Conservation (phyloP, 768 basidiomycete species). For the Leccinum rimulosum region DNA sequence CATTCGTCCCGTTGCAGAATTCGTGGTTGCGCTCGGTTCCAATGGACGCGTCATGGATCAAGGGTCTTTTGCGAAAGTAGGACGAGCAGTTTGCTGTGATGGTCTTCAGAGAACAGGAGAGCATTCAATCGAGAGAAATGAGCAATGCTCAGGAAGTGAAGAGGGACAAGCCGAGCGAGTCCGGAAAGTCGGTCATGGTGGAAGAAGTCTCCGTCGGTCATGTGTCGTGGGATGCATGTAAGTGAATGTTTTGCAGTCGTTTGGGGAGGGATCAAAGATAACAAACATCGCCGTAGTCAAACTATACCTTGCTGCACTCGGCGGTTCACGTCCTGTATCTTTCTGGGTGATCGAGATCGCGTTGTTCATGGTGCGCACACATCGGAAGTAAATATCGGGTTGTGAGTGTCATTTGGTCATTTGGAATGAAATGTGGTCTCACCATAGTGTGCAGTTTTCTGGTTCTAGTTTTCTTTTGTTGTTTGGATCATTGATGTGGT, state of each 20-base stretch:
- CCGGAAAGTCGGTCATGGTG: background rate
- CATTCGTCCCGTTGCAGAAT: too few relatives aligned
- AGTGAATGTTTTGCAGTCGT: background rate
- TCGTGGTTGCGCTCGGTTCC: too few relatives aligned
- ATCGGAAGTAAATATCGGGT: background rate
- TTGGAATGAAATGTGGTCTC: too few relatives aligned
- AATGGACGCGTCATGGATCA: too few relatives aligned
- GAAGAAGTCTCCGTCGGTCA: background rate
- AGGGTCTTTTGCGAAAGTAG: too few relatives aligned
- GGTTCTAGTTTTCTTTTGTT: background rate
- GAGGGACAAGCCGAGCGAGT: background rate
- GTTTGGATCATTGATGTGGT: background rate
- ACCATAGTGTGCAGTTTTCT: background rate
- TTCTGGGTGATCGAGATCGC: background rate
- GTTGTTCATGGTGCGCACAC: background rate
- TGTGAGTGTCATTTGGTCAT: background rate
- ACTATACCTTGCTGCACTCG: background rate
- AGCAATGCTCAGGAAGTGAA: background rate
- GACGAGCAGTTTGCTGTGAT: too few relatives aligned
- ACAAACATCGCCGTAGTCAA: background rate
- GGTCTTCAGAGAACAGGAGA: background rate
- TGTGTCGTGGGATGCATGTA: slow-evolving; percentile 4
- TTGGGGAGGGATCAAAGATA: background rate
- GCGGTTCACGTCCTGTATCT: background rate
- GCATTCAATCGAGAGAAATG: background rate